Base-by-base conservation (phyloP, 2,329 filamentous ascomycete genomes). In the Ceratocystis variospora region DNA sequence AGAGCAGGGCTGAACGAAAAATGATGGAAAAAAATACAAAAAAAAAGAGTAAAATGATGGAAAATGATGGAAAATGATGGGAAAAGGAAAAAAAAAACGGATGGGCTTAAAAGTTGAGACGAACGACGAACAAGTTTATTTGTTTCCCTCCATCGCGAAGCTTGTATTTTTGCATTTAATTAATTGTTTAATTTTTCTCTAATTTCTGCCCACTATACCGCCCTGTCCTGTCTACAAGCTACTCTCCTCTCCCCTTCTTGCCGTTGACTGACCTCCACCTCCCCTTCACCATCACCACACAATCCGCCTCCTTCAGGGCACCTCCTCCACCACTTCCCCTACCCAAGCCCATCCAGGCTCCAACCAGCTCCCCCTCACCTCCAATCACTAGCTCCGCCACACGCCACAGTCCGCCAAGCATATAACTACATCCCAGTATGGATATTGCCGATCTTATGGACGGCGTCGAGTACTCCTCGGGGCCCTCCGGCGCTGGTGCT, bases 381-480 rank as follows among this genome's bases (percentile, higher is more conserved):
- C 22, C 19, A 41, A 41, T 15, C 37, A 10, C 33, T 7, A 37
- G 25, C 66, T 70, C 67, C 57, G 8, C 46, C 46, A 37, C 33
- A 6, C 33, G 8, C 33, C 33, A 10, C 5, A 10, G 33, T 37
- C 33, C 8, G 33, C 33, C 33, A 37, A 37, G 33, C 33, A 37
- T 37, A 41, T 1, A 41, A 4, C 12, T 3, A 41, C 37, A 15
- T 41, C 37, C 37, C 17, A 61, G 25, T 12, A 67, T 67, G 66
- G 66, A 67, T 28, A 67, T 67, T 61, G 59, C 66, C 57, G 66
- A 67, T 55, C 57, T 67, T 10, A 67, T 67, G 66, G 66, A 67
- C 55, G 66, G 63, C 66, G 66, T 67, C 57, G 55, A 67, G 57
- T 66, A 66, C 64, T 59, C 57, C 44, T 41, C 64, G 25, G 33